phyloP scores from a whole-genome alignment of 2,329 filamentous ascomycete genomes.

The Cercospora zeina region DNA sequence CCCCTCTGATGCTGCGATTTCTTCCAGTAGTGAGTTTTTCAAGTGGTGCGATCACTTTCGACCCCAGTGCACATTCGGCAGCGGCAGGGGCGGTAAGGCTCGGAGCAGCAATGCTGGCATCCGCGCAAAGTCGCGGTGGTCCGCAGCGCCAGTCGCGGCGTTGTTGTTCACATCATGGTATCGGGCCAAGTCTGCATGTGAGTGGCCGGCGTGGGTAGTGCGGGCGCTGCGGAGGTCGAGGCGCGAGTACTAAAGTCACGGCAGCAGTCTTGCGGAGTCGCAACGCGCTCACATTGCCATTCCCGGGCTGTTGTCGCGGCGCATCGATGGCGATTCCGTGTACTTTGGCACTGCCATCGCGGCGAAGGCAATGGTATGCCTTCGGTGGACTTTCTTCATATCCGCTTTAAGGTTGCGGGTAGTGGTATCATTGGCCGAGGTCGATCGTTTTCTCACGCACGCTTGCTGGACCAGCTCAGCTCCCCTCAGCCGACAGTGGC shows the following conservation, averaged over 20 bases:
- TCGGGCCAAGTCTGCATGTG: slow-evolving; percentile 18
- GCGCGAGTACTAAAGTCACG: slow-evolving; percentile 19
- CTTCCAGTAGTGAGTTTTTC: background rate
- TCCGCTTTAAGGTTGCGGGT: slow-evolving; percentile 21
- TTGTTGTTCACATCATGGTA: slow-evolving; percentile 17
- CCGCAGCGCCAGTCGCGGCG: background rate
- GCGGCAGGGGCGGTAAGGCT: background rate
- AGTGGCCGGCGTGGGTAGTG: slow-evolving; percentile 20
- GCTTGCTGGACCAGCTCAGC: background rate
- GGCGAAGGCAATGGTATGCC: slow-evolving; percentile 8
- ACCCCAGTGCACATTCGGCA: background rate
- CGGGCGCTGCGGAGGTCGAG: slow-evolving; percentile 22
- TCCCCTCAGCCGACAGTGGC: slow-evolving; percentile 23
- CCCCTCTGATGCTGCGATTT: background rate
- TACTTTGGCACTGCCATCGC: slow-evolving; percentile 4
- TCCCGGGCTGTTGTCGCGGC: slow-evolving; percentile 12
- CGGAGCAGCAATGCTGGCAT: slow-evolving; percentile 1
- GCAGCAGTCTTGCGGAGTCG: slow-evolving; percentile 16
- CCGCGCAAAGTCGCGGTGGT: background rate
- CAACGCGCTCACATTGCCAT: slow-evolving; percentile 1
- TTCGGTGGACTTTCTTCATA: slow-evolving; percentile 16
- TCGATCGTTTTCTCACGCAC: slow-evolving; percentile 16
- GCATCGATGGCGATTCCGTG: slow-evolving; percentile 13
- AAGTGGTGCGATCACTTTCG: background rate
- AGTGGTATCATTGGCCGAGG: slow-evolving; percentile 19